A percentile compares a stretch with the other conserved stretches of the same genome.
phyloP scores from a whole-genome alignment of 129 eudicot genomes.

The Helichrysum umbraculigerum region DNA sequence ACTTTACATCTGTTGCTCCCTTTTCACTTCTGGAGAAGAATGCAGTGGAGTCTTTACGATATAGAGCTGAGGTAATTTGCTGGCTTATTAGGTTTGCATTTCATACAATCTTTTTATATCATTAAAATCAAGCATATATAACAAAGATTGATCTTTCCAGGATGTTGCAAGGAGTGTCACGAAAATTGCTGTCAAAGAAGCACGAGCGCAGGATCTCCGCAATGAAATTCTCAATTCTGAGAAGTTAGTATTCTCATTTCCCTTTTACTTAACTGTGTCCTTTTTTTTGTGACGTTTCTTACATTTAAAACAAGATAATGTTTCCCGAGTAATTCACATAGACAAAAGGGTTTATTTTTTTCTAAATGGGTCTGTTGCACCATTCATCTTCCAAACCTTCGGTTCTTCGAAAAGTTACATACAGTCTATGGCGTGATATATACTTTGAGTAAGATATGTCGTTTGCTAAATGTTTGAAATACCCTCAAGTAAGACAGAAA shows the following conservation, averaged over 20 bases:
- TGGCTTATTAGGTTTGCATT: neutral
- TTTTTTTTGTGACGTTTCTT: neutral
- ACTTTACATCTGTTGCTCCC: conserved; percentile 54
- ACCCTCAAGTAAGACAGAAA: neutral
- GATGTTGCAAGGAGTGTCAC: conserved; percentile 96
- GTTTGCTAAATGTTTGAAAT: neutral
- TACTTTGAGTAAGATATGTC: neutral
- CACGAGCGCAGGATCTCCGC: conserved; percentile 94
- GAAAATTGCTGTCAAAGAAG: conserved; percentile 84
- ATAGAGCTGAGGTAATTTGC: conserved; percentile 83
- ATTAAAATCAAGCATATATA: neutral
- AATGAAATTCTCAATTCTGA: conserved; percentile 96
- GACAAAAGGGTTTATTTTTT: too few relatives aligned
- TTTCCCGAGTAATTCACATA: too few relatives aligned
- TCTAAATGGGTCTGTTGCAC: too few relatives aligned
- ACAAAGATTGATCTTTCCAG: conserved; percentile 38
- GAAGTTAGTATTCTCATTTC: conserved; percentile 47
- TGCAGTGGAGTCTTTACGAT: conserved; percentile 91
- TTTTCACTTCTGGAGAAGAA: conserved; percentile 80
- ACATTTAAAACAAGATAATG: too few relatives aligned
- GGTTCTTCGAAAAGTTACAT: too few relatives aligned
- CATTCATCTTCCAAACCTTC: too few relatives aligned
- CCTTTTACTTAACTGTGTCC: neutral
- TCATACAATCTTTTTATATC: neutral
- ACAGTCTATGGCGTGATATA: neutral